These are phyloP conservation scores for Trichoderma sp. DNA, from an alignment of 2,329 filamentous ascomycete genomes.

Conservation along the genomic window DNA sequence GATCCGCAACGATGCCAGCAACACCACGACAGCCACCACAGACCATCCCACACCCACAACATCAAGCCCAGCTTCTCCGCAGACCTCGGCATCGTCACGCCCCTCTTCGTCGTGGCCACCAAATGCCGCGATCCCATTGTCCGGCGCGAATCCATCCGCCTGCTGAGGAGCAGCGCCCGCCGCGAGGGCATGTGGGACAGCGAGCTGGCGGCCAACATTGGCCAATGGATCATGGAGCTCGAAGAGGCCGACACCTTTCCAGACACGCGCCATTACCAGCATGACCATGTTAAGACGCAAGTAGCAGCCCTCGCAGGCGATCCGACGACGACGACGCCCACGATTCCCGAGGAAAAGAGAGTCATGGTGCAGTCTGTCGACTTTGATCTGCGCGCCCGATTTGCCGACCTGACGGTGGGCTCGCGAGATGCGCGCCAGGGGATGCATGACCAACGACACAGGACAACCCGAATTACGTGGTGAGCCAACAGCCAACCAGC, in stretches of 20 bases:
- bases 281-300: background rate
- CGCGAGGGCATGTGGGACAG: conserved; percentile 72
- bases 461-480: conserved; percentile 52
- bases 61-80: conserved; percentile 65
- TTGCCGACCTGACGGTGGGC: conserved; percentile 55
- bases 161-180: conserved; percentile 60
- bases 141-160: conserved; percentile 61
- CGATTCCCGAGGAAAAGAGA: conserved; percentile 55
- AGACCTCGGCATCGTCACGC: conserved; percentile 64
- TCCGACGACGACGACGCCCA: background rate
- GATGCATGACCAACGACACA: conserved; percentile 49
- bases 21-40: conserved; percentile 35
- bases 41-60: conserved; percentile 48
- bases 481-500: conserved; percentile 32
- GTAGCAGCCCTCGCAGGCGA: conserved; percentile 21
- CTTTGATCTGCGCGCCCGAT: conserved; percentile 56
- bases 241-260: conserved; percentile 49
- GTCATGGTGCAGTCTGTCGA: conserved; percentile 59
- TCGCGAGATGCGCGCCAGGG: conserved; percentile 53
- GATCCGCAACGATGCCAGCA: conserved; percentile 49
- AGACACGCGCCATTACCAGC: background rate
- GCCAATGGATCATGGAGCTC: conserved; percentile 56
- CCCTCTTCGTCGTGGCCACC: conserved; percentile 66
- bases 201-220: conserved; percentile 57
- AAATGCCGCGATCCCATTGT: conserved; percentile 62